phyloP scores from a whole-genome alignment of 768 basidiomycete species.

The Hydnomerulius pinastri region DNA sequence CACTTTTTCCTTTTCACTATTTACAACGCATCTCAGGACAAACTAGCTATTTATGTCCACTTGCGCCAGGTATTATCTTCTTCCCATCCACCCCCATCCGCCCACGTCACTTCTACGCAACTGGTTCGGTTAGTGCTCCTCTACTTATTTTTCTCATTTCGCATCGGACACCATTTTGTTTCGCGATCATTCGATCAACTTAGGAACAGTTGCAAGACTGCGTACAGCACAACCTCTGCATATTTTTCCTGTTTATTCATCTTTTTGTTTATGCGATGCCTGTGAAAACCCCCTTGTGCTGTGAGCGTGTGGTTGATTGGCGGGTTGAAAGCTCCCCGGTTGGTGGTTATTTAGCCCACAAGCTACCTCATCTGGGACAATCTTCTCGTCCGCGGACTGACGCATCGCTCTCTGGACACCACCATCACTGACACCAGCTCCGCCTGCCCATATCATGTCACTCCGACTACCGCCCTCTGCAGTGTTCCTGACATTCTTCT shows the following conservation, averaged over 20 bases:
- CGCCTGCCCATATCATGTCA: too few relatives aligned
- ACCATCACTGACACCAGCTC: too few relatives aligned
- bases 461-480: too few relatives aligned
- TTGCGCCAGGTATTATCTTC: slow-evolving; percentile 23
- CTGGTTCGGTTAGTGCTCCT: not conserved
- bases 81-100: not conserved
- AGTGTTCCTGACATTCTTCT: too few relatives aligned
- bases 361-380: too few relatives aligned
- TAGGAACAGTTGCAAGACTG: slow-evolving; percentile 23
- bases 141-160: not conserved
- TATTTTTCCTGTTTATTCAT: slow-evolving; percentile 20
- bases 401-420: too few relatives aligned
- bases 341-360: too few relatives aligned
- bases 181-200: slow-evolving; percentile 1
- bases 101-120: not conserved
- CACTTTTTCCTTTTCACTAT: slow-evolving; percentile 12
- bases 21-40: slow-evolving; percentile 34
- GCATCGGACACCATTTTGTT: slow-evolving; percentile 21
- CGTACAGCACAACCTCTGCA: slow-evolving; percentile 18
- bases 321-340: too few relatives aligned
- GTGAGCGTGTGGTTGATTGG: not conserved
- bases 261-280: slow-evolving; percentile 18
- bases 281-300: not conserved
- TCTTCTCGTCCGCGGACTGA: too few relatives aligned
- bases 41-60: slow-evolving; percentile 31